Conservation (phyloP, 192 early-diverging fungal species). For the Mortierella claussenii region DNA sequence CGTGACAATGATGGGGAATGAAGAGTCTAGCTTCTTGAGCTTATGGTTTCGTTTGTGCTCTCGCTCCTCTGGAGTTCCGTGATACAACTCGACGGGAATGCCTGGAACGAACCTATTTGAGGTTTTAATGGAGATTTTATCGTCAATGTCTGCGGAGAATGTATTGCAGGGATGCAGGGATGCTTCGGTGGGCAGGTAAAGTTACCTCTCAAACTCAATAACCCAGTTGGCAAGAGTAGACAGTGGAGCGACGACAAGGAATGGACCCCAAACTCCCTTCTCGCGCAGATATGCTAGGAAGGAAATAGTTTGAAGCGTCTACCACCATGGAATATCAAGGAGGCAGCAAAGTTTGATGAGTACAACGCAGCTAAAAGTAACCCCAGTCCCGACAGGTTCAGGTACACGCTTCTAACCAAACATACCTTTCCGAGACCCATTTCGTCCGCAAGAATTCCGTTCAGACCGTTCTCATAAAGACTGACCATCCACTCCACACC, state of each 20-base stretch:
- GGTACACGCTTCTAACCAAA: too few species aligned
- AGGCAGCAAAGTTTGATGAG: background rate
- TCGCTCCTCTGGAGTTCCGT: slow-evolving; percentile 82
- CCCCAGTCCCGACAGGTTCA: too few species aligned
- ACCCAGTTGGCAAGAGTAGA: slow-evolving; percentile 95
- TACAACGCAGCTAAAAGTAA: background rate
- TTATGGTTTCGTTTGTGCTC: slow-evolving; percentile 72
- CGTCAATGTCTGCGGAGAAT: too few species aligned
- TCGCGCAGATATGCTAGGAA: slow-evolving; percentile 87
- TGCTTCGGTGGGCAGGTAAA: too few species aligned
- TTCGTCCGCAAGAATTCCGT: slow-evolving; percentile 96
- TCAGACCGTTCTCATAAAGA: slow-evolving; percentile 95
- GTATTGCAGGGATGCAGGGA: too few species aligned
- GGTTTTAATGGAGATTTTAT: too few species aligned
- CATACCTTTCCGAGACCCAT: slow-evolving; percentile 91
- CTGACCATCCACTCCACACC: slow-evolving; percentile 97
- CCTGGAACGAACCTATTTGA: slow-evolving; percentile 79
- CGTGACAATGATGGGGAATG: slow-evolving; percentile 89
- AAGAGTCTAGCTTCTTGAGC: slow-evolving; percentile 66
- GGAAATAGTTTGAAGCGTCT: slow-evolving; percentile 95
- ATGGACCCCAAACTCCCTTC: slow-evolving; percentile 86
- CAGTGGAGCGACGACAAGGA: slow-evolving; percentile 89
- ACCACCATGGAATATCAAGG: background rate
- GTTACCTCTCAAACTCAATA: slow-evolving; percentile 84
- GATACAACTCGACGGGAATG: slow-evolving; percentile 86